Evolutionary conservation across 805 yeast species (phyloP).

Genomic region (Hanseniaspora nectarophila): DNA sequence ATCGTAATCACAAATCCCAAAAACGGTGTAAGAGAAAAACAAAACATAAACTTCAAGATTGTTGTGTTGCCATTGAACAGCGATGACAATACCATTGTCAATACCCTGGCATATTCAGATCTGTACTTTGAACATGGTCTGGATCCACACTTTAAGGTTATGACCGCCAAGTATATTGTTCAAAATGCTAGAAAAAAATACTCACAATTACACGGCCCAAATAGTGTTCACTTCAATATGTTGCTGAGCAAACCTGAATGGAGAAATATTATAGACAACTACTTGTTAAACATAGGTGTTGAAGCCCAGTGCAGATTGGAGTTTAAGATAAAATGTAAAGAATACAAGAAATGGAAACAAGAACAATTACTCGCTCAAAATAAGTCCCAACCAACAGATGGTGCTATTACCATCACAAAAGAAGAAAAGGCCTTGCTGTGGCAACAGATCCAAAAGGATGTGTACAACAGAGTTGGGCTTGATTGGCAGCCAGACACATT

Average conservation of each 20-base stretch:
- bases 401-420: slow-evolving; percentile 32
- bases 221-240: slow-evolving; percentile 28
- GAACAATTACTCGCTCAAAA: slow-evolving; percentile 22
- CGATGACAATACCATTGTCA: slow-evolving; percentile 38
- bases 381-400: slow-evolving; percentile 17
- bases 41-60: slow-evolving; percentile 32
- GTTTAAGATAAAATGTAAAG: slow-evolving; percentile 42
- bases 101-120: slow-evolving; percentile 44
- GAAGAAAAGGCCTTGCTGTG: slow-evolving; percentile 50
- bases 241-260: slow-evolving; percentile 47
- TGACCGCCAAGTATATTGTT: slow-evolving; percentile 54
- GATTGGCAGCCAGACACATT: slow-evolving; percentile 43
- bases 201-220: slow-evolving; percentile 25
- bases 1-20: slow-evolving; percentile 10
- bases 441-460: slow-evolving; percentile 50
- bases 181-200: slow-evolving; percentile 37
- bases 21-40: slow-evolving; percentile 17
- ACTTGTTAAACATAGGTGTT: slow-evolving; percentile 49
- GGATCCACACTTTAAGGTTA: slow-evolving; percentile 40
- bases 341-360: slow-evolving; percentile 35
- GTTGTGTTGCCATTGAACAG: slow-evolving; percentile 43
- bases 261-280: slow-evolving; percentile 65
- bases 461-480: slow-evolving; percentile 47
- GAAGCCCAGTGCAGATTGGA: slow-evolving; percentile 62
- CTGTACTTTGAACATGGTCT: slow-evolving; percentile 54